Evolutionary conservation across 768 basidiomycete species (phyloP).

Genomic region (Phylloporus rhodoxanthus): DNA sequence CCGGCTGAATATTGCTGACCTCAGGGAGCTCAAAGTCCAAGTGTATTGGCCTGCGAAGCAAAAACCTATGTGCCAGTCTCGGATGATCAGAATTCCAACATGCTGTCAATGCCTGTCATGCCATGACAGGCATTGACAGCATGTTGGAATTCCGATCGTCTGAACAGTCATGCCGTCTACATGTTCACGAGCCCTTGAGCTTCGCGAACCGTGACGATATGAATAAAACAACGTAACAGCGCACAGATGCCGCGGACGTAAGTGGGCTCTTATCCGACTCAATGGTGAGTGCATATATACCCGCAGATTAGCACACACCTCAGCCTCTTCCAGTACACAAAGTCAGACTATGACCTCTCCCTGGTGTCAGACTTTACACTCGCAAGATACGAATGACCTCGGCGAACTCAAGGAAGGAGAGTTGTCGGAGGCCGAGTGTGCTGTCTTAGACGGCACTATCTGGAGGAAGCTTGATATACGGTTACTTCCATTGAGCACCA

Average conservation of each 20-base stretch:
- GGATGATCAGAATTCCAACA: neutral
- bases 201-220: neutral
- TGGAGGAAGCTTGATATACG: slow-evolving; percentile 47
- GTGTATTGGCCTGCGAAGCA: neutral
- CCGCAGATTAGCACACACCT: neutral
- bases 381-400: slow-evolving; percentile 2
- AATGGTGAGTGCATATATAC: neutral
- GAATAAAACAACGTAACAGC: neutral
- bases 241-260: neutral
- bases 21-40: neutral
- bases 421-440: slow-evolving; percentile 5
- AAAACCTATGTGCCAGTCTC: neutral
- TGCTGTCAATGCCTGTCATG: too few relatives aligned
- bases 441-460: slow-evolving; percentile 32
- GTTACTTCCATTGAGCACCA: slow-evolving; percentile 44
- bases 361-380: neutral
- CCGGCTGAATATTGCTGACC: neutral
- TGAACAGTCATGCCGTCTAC: neutral
- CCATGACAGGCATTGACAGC: too few relatives aligned
- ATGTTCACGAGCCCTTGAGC: neutral
- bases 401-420: slow-evolving; percentile 1
- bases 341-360: neutral
- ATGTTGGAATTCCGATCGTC: too few relatives aligned
- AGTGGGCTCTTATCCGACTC: neutral
- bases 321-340: neutral